A percentile compares a stretch with the other conserved stretches of the same genome.
Evolutionary conservation across 176 grass and related monocot species (phyloP).

Genomic region (Musa itinerans): DNA sequence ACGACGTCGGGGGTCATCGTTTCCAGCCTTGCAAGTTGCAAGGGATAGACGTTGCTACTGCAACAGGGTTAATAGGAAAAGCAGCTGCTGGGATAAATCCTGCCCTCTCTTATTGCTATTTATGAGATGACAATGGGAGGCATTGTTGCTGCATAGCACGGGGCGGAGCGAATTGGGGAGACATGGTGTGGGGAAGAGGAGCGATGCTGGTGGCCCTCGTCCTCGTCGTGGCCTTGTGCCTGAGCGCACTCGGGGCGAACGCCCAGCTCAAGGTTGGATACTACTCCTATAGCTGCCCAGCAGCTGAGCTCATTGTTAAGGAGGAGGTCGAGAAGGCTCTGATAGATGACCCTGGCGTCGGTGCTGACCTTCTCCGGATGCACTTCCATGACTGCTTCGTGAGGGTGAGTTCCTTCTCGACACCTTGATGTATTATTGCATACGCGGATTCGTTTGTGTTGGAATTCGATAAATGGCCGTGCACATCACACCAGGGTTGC

Average conservation of each 20-base stretch:
- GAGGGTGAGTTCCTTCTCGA: neutral
- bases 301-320: slow-evolving; percentile 13
- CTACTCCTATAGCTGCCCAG: slow-evolving; percentile 2
- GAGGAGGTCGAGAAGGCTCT: slow-evolving; percentile 11
- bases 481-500: neutral
- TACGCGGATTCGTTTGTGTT: neutral
- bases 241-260: neutral
- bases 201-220: neutral
- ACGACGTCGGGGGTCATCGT: no score
- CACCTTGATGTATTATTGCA: neutral
- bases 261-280: slow-evolving; percentile 2
- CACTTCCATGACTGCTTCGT: slow-evolving; percentile 20
- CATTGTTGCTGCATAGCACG: neutral
- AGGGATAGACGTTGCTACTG: no score
- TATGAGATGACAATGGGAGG: neutral
- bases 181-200: neutral
- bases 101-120: neutral
- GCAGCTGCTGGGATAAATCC: no score
- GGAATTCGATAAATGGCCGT: no score
- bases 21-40: no score
- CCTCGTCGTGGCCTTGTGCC: neutral
- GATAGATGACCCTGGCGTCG: neutral
- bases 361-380: slow-evolving; percentile 3
- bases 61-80: no score
- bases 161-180: neutral